phyloP scores from a whole-genome alignment of 2,329 filamentous ascomycete species.

The Talaromyces atroroseus region DNA sequence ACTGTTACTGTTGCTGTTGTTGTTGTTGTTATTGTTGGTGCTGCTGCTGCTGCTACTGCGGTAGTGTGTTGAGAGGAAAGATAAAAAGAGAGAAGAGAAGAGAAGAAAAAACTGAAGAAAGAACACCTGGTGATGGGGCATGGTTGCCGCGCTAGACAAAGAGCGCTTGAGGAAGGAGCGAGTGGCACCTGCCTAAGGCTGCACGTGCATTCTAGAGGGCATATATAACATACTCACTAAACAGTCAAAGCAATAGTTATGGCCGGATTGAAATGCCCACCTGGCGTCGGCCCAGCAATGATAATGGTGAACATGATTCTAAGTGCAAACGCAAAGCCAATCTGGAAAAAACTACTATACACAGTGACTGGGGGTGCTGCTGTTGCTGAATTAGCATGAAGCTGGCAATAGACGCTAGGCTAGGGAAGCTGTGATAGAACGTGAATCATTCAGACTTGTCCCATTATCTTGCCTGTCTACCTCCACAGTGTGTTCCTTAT shows the following conservation, averaged over 20 bases:
- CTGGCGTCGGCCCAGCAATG: conserved; percentile 49
- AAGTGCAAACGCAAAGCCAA: conserved; percentile 52
- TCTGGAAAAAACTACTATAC: conserved; percentile 51
- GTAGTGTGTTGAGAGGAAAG: too few relatives aligned
- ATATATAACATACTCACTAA: too few relatives aligned
- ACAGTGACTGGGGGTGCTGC: conserved; percentile 27
- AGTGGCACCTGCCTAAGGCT: too few relatives aligned
- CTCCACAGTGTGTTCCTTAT: background rate
- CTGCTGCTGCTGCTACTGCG: too few relatives aligned
- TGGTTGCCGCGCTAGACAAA: too few relatives aligned
- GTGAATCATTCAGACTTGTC: background rate
- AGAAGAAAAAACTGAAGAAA: too few relatives aligned
- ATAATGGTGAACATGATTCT: conserved; percentile 58
- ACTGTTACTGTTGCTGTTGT: too few relatives aligned
- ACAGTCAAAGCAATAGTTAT: conserved; percentile 43
- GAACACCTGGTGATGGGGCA: too few relatives aligned
- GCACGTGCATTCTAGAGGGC: too few relatives aligned
- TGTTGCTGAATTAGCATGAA: conserved; percentile 43
- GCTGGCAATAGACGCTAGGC: conserved; percentile 49
- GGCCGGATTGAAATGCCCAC: conserved; percentile 53
- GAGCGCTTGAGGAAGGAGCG: too few relatives aligned
- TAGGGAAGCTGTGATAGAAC: conserved; percentile 42
- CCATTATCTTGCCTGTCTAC: background rate
- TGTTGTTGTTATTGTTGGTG: too few relatives aligned
- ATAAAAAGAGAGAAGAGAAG: too few relatives aligned